Evolutionary conservation across 768 basidiomycete genomes (phyloP), one percentile per base, ranked within the genome.

Genomic region (Suillus cothurnatus): DNA sequence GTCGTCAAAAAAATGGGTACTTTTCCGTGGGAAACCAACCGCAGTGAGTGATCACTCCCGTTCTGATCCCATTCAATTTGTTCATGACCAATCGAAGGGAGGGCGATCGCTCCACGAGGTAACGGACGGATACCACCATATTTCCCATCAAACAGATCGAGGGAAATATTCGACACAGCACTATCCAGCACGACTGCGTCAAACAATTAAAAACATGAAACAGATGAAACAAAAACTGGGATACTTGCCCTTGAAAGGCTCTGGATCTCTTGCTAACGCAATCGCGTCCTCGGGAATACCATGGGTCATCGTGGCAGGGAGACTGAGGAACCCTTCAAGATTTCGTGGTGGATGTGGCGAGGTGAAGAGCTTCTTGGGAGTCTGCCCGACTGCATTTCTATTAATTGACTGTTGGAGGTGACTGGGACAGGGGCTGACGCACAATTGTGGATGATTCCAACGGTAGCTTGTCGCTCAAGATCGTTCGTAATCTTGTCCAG

Each of bases 371-470:
- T 94, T 95, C 32, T 88, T 84, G 12, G 95, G 95, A 0, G 95
- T 97, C 78, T 97, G 95, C 17, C 95, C 95, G 69, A 97, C 92
- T 94, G 68, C 36, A 57, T 34, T 23, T 34, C 32, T 15, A 61
- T 52, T 47, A 41, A 55, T 28, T 7, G 2, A 43, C 4, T 41
- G 15, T 12, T 56, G 68, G 2, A 71, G 62, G 38, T 14, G 38
- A 31, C 15, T 56, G 21, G 21, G 38, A 32, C 49, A 63, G 26
- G 52, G 41, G 14, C 28, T 17, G n/a, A 72, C 85, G 45, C 69
- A 93, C 93, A 98, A 67, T 97, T 97, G 75, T 97, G 95, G 58
- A 97, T 96, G 64, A 96, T 97, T 2, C 95, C 95, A 23, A 96
- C 92, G 8, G 94, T 94, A 0, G 96, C 95, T 71, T 95, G 94